Percentiles rank a stretch among this genome's conserved stretches.
These are phyloP conservation scores for Paracorniculantispora psalliotae DNA, from an alignment of 2,329 filamentous ascomycete genomes.

Conservation along the genomic window DNA sequence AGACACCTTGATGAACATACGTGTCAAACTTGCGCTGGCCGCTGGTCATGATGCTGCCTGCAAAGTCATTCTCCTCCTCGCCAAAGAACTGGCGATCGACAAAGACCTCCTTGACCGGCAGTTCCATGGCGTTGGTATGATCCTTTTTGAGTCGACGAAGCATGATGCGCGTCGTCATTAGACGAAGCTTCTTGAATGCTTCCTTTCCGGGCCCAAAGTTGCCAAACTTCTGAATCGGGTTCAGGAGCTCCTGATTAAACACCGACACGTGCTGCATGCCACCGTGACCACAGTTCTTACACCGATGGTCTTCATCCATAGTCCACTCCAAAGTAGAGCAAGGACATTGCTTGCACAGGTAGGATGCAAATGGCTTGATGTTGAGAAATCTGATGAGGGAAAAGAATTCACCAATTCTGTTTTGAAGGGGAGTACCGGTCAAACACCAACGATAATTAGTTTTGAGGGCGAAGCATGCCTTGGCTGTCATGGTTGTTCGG, in stretches of 20 bases:
- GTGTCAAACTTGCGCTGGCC: slow-evolving; percentile 87
- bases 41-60: slow-evolving; percentile 90
- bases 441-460: slow-evolving; percentile 92
- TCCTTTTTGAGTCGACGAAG: slow-evolving; percentile 90
- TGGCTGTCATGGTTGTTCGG: slow-evolving; percentile 84
- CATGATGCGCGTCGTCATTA: slow-evolving; percentile 93
- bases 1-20: slow-evolving; percentile 87
- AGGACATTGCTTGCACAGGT: slow-evolving; percentile 82
- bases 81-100: slow-evolving; percentile 95
- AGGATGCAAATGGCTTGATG: slow-evolving; percentile 82
- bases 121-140: slow-evolving; percentile 89
- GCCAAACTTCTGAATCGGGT: slow-evolving; percentile 65
- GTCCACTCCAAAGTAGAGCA: slow-evolving; percentile 83
- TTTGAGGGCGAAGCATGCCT: slow-evolving; percentile 87
- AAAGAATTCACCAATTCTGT: slow-evolving; percentile 95
- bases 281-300: slow-evolving; percentile 54
- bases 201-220: slow-evolving; percentile 57
- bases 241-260: slow-evolving; percentile 92
- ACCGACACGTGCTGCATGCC: slow-evolving; percentile 49
- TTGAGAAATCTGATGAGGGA: slow-evolving; percentile 90
- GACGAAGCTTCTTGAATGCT: slow-evolving; percentile 75
- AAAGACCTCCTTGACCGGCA: slow-evolving; percentile 89
- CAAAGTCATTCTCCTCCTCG: slow-evolving; percentile 93
- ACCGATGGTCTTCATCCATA: slow-evolving; percentile 66
- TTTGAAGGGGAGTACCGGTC: slow-evolving; percentile 91